phyloP scores from a whole-genome alignment of 2,329 filamentous ascomycete species.

The Ilyonectria robusta region DNA sequence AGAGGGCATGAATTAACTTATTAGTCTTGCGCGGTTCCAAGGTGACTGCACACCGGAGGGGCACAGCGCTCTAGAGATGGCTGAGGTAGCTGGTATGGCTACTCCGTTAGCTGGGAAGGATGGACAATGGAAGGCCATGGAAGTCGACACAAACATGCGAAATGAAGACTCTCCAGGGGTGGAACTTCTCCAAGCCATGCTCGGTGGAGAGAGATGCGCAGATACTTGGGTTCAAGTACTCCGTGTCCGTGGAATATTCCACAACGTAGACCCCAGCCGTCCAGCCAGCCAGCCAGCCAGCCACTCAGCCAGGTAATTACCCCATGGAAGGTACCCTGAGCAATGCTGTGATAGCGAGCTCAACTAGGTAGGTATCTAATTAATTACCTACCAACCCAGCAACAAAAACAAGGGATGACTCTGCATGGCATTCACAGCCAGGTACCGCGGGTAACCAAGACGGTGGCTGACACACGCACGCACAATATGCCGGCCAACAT shows the following conservation, averaged over 20 bases:
- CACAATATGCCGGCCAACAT: background rate
- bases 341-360: too few species aligned
- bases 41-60: background rate
- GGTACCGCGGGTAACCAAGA: background rate
- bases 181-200: conserved; percentile 9
- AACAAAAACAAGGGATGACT: too few species aligned
- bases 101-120: background rate
- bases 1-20: background rate
- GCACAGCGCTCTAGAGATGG: background rate
- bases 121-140: conserved; percentile 9
- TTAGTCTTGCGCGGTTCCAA: background rate
- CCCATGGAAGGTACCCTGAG: too few species aligned
- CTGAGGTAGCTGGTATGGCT: background rate
- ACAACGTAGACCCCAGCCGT: conserved; percentile 5
- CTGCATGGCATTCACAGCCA: too few species aligned
- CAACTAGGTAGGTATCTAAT: too few species aligned
- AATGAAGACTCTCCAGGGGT: conserved; percentile 28
- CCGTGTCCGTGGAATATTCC: background rate
- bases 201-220: conserved; percentile 23
- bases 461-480: background rate
- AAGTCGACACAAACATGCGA: conserved; percentile 12
- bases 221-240: conserved; percentile 8
- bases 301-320: background rate
- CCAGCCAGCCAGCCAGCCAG: background rate
- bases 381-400: too few species aligned